Conservation (phyloP, 192 early-diverging fungal species). For the Lunasporangiospora selenospora region DNA sequence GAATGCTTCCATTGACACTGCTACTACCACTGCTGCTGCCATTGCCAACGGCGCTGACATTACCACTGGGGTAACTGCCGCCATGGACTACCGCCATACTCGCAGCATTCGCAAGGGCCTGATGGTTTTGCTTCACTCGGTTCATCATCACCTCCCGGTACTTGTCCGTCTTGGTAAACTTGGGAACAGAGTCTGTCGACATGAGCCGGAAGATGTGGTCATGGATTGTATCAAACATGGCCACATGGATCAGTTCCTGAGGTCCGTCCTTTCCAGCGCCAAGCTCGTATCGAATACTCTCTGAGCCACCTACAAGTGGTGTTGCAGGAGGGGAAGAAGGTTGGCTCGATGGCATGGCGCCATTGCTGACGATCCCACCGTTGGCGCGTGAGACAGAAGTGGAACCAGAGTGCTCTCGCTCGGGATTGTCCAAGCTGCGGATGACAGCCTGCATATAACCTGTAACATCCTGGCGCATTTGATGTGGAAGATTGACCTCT, state of each 20-base stretch:
- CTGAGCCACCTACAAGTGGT: conserved; percentile 8
- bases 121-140: conserved; percentile 29
- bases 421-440: conserved; percentile 39
- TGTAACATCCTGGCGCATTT: conserved; percentile 55
- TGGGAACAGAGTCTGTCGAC: conserved; percentile 79
- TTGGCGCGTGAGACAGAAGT: too few species aligned
- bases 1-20: background rate
- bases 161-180: conserved; percentile 69
- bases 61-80: too few species aligned
- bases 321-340: conserved; percentile 38
- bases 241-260: conserved; percentile 35
- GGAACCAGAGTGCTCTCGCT: too few species aligned
- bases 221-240: conserved; percentile 65
- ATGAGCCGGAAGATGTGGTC: conserved; percentile 76
- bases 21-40: background rate
- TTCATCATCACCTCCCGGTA: conserved; percentile 51
- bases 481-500: conserved; percentile 62
- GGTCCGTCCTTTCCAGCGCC: background rate
- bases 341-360: too few species aligned
- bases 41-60: background rate
- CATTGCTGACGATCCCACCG: too few species aligned
- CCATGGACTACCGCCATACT: too few species aligned
- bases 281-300: background rate
- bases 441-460: conserved; percentile 54
- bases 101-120: too few species aligned